A percentile compares a stretch with the other conserved stretches of the same genome.
Evolutionary conservation across 23 red algal species (phyloP).

Genomic region (Gracilaria domingensis): DNA sequence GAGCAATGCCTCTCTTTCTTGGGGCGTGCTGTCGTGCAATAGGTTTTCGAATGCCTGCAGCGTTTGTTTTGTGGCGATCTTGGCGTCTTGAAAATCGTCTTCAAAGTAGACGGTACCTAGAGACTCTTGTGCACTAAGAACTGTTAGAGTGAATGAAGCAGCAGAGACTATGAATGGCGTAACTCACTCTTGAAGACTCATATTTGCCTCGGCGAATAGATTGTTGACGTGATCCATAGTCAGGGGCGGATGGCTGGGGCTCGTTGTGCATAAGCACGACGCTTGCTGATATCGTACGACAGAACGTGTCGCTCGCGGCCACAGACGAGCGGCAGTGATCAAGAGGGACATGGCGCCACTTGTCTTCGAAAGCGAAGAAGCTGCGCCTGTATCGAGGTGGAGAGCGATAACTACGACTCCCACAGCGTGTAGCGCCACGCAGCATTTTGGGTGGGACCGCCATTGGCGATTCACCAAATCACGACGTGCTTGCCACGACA

Average conservation of each 20-base stretch:
- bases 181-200: constrained; percentile 62
- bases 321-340: background rate
- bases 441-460: no score
- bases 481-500: no score
- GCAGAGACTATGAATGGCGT: background rate
- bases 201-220: constrained; percentile 61
- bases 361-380: no score
- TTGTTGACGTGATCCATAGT: constrained; percentile 65
- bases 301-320: background rate
- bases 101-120: constrained; percentile 61
- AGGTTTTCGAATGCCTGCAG: constrained; percentile 44
- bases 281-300: background rate
- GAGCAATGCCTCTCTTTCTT: constrained; percentile 39
- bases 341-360: background rate
- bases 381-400: no score
- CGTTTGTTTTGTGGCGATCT: constrained; percentile 46
- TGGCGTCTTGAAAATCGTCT: constrained; percentile 72
- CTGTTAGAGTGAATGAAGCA: background rate
- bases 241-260: background rate
- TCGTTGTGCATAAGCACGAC: background rate
- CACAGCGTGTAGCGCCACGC: no score
- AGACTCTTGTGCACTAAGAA: constrained; percentile 39
- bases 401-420: no score
- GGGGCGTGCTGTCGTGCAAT: background rate
- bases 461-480: no score